Conservation (phyloP, 306 rosid species). For the Pueraria montana region DNA sequence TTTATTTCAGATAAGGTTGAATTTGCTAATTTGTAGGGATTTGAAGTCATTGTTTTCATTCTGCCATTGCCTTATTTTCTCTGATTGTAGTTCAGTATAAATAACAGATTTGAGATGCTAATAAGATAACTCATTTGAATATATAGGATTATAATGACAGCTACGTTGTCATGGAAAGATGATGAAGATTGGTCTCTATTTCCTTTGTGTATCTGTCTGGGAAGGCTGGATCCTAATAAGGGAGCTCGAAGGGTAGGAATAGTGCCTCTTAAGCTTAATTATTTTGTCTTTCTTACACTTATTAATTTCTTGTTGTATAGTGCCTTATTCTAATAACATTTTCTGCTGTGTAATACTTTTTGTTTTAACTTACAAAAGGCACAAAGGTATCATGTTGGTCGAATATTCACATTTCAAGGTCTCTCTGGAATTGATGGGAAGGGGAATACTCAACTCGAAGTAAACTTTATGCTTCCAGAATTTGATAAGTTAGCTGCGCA, state of each 20-base stretch:
- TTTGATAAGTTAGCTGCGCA: constrained; percentile 68
- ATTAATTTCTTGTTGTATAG: constrained; percentile 21
- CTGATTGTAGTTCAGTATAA: constrained; percentile 8
- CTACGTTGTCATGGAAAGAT: constrained; percentile 57
- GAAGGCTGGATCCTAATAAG: constrained; percentile 63
- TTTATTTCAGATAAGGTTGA: constrained; percentile 6
- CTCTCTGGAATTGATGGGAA: constrained; percentile 52
- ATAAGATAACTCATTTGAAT: constrained; percentile 45
- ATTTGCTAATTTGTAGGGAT: constrained; percentile 39
- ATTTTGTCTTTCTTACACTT: constrained; percentile 2
- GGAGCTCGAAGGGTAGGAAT: constrained; percentile 67
- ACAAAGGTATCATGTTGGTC: constrained; percentile 64
- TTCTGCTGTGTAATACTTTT: constrained; percentile 29
- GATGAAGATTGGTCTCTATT: constrained; percentile 55
- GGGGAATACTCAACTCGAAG: constrained; percentile 55
- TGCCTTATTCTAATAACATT: constrained; percentile 31
- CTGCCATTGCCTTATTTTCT: constrained; percentile 30
- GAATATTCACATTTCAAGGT: constrained; percentile 59
- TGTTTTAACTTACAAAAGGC: constrained; percentile 31
- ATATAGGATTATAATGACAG: constrained; percentile 76
- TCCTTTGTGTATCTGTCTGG: constrained; percentile 78
- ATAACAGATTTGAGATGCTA: constrained; percentile 46
- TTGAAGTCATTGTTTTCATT: constrained; percentile 32
- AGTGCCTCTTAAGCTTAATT: constrained; percentile 34
- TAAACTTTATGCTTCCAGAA: constrained; percentile 76